Percentiles rank a stretch among this genome's conserved stretches.
Conservation (phyloP, 768 basidiomycete species). For the Termitomyces sp. region DNA sequence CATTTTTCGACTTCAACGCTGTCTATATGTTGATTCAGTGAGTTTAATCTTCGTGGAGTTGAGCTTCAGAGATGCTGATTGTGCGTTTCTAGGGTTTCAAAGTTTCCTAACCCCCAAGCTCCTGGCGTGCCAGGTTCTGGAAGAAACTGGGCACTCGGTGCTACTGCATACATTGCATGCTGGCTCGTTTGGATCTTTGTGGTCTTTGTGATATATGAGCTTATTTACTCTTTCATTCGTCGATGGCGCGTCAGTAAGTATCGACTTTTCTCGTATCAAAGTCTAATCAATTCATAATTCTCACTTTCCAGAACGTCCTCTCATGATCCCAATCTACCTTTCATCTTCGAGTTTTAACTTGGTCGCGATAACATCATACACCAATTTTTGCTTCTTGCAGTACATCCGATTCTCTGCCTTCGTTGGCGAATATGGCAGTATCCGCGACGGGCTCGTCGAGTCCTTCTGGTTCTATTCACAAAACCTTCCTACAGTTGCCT, state of each 20-base stretch:
- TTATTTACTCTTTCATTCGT: constrained; percentile 68
- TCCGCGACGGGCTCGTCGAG: constrained; percentile 61
- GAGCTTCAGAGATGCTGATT: background rate
- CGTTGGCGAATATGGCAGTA: constrained; percentile 39
- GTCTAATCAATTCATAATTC: constrained; percentile 3
- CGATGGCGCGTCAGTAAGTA: constrained; percentile 78
- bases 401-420: constrained; percentile 74
- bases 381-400: constrained; percentile 79
- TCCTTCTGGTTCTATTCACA: constrained; percentile 81
- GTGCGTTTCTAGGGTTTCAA: constrained; percentile 51
- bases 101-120: constrained; percentile 64
- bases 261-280: constrained; percentile 4
- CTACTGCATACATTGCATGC: constrained; percentile 78
- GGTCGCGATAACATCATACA: constrained; percentile 73
- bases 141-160: constrained; percentile 76
- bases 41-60: constrained; percentile 27
- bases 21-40: constrained; percentile 80
- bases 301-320: constrained; percentile 61
- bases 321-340: constrained; percentile 77
- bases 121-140: constrained; percentile 67
- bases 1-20: constrained; percentile 87
- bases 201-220: constrained; percentile 72
- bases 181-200: constrained; percentile 71
- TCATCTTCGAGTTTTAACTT: constrained; percentile 75
- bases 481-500: constrained; percentile 73